Percentiles rank a stretch among this genome's conserved stretches.
These are phyloP conservation scores for Colletotrichum sp. DNA, from an alignment of 2,329 filamentous ascomycete species.

Conservation along the genomic window DNA sequence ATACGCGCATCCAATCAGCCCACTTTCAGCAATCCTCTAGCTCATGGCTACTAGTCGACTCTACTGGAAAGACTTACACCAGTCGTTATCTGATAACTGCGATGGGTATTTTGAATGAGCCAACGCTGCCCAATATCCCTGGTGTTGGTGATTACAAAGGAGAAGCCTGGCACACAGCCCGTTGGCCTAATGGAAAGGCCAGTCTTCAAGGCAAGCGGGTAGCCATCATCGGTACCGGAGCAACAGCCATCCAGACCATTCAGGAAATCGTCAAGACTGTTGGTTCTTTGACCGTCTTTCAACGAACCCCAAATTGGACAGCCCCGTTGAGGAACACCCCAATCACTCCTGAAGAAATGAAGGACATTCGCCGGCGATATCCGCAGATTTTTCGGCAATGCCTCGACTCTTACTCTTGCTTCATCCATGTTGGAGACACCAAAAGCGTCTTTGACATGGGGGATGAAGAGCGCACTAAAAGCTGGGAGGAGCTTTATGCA, in stretches of 20 bases:
- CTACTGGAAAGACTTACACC: slow-evolving; percentile 25
- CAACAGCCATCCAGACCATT: slow-evolving; percentile 50
- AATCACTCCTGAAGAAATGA: slow-evolving; percentile 22
- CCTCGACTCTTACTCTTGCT: slow-evolving; percentile 28
- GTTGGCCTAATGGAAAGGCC: slow-evolving; percentile 46
- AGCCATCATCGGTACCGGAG: slow-evolving; percentile 54
- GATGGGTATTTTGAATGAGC: slow-evolving; percentile 40
- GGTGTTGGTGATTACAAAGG: slow-evolving; percentile 45
- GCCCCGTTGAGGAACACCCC: slow-evolving; percentile 28
- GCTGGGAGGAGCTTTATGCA: slow-evolving; percentile 35
- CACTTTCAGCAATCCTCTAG: slow-evolving; percentile 27
- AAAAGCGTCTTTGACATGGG: slow-evolving; percentile 28
- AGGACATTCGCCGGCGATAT: background rate
- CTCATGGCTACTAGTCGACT: slow-evolving; percentile 32
- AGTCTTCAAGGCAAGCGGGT: slow-evolving; percentile 52
- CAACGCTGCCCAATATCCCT: slow-evolving; percentile 44
- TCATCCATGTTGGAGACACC: slow-evolving; percentile 32
- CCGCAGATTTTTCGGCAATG: slow-evolving; percentile 18
- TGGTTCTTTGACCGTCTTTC: slow-evolving; percentile 57
- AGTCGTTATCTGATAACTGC: slow-evolving; percentile 35
- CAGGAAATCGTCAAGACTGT: slow-evolving; percentile 50
- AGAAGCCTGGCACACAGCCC: slow-evolving; percentile 47
- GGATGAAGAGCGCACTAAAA: slow-evolving; percentile 29
- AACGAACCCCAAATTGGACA: slow-evolving; percentile 52
- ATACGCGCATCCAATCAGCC: slow-evolving; percentile 33